Evolutionary conservation across 2,329 filamentous ascomycete genomes (phyloP), one percentile per base, ranked within the genome.

Genomic region (Plenodomus lindquistii): DNA sequence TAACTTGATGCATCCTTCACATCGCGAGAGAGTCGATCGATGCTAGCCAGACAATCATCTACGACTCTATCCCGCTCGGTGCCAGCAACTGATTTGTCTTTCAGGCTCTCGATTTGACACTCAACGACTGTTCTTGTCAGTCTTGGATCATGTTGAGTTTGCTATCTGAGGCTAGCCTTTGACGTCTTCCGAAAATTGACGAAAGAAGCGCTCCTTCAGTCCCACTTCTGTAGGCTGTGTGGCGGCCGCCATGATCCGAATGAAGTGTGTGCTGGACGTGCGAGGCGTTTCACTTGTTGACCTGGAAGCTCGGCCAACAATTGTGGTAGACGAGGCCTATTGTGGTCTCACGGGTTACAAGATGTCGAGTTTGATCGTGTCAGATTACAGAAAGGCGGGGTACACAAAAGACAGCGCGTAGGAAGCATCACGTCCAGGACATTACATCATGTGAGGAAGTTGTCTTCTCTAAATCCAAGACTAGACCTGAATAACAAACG

Each of bases 1-100:
- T 87, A 91, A 46, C 86, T 85, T 1, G 88, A 84, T 0, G 89
- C 88, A 73, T 97, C 91, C 58, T 89, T 87, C 34, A 97, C 89
- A 62, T 94, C 87, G 55, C 87, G 88, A 1, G 91, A 91, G 15
- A 97, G 80, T 48, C 85, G 83, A 22, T 89, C 86, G 62, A 97
- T 94, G 53, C 85, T 84, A 15, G 88, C 85, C 13, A 96, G 80
- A 58, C 91, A 87, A 63, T 89, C 83, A 59, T 96, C 91, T 39
- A 88, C 85, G 42, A 89, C 89, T 69, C 93, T 87, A 54, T 88
- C 84, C 37, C 90, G 87, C 72, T 94, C 90, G 52, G 88, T 87
- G 39, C 82, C 87, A 1, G 86, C 74, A 11, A 82, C 71, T 13
- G 87, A 79, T 18, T 85, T 79, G 40, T 82, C 80, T 18, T 81